A percentile compares a stretch with the other conserved stretches of the same genome.
Evolutionary conservation across 345 rosid species (phyloP).

Genomic region (Populus simonii): DNA sequence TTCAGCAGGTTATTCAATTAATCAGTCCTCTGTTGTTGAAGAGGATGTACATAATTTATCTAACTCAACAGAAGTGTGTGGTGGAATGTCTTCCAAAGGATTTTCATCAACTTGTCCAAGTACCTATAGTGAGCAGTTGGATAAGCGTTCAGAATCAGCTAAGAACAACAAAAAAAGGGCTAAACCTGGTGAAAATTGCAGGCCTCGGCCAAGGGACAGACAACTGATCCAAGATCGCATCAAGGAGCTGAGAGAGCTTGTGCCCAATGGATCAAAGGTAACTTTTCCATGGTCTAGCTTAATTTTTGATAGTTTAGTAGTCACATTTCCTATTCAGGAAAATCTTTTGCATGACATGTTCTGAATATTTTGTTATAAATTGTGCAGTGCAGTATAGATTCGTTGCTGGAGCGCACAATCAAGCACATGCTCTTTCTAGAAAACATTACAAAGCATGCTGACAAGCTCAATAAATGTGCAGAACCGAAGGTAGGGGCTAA

Average conservation of each 20-base stretch:
- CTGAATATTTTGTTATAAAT: conserved; percentile 31
- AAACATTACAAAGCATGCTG: conserved; percentile 82
- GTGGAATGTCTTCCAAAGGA: conserved; percentile 60
- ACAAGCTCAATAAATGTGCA: conserved; percentile 73
- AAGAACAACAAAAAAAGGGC: conserved; percentile 74
- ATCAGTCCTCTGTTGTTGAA: conserved; percentile 39
- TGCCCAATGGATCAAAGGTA: conserved; percentile 96
- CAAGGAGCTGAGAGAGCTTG: conserved; percentile 94
- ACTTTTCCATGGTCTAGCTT: conserved; percentile 22
- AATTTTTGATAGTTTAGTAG: not conserved
- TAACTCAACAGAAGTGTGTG: conserved; percentile 53
- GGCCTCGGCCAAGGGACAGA: conserved; percentile 97
- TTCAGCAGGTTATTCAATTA: conserved; percentile 49
- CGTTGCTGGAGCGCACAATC: conserved; percentile 90
- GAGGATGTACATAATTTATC: conserved; percentile 41
- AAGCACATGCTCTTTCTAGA: conserved; percentile 87
- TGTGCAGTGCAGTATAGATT: conserved; percentile 94
- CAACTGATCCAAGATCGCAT: conserved; percentile 96
- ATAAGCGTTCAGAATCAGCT: conserved; percentile 52
- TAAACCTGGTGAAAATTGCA: conserved; percentile 78
- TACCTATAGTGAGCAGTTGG: conserved; percentile 61
- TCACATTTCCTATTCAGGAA: conserved; percentile 5
- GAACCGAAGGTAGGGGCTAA: conserved; percentile 49
- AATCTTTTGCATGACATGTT: conserved; percentile 7
- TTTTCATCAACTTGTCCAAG: conserved; percentile 71